Evolutionary conservation across 805 yeast species (phyloP).

Genomic region (Grigorovia transvaalensis): DNA sequence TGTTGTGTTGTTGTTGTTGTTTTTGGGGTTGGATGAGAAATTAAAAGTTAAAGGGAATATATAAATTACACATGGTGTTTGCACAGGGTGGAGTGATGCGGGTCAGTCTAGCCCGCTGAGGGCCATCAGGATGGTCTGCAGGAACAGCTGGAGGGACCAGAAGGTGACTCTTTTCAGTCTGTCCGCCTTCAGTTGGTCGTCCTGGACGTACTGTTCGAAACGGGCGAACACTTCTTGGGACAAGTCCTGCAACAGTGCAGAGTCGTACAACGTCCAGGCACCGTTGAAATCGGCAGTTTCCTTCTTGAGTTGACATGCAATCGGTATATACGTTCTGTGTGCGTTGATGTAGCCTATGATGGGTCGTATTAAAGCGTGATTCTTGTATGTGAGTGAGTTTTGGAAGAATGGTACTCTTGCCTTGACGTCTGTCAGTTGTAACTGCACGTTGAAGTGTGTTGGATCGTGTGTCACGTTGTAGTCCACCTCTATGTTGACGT

Average conservation of each 20-base stretch:
- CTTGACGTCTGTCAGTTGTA: constrained; percentile 73
- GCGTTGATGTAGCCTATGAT: constrained; percentile 93
- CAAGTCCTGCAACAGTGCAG: constrained; percentile 81
- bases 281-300: constrained; percentile 80
- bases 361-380: constrained; percentile 85
- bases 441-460: constrained; percentile 53
- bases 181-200: constrained; percentile 65
- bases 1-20: background rate
- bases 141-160: constrained; percentile 79
- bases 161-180: constrained; percentile 79
- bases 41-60: background rate
- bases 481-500: constrained; percentile 89
- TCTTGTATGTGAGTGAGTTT: constrained; percentile 80
- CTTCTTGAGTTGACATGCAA: constrained; percentile 73
- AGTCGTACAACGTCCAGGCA: constrained; percentile 92
- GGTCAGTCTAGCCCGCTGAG: constrained; percentile 57
- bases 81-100: background rate
- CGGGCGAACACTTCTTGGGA: constrained; percentile 85
- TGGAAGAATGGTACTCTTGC: constrained; percentile 85
- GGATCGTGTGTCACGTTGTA: constrained; percentile 67
- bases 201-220: constrained; percentile 78
- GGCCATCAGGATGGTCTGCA: constrained; percentile 76
- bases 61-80: background rate
- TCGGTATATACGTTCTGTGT: constrained; percentile 79
- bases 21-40: no score